Evolutionary conservation across 176 grass and related monocot species (phyloP).

Genomic region (Juncus effusus): DNA sequence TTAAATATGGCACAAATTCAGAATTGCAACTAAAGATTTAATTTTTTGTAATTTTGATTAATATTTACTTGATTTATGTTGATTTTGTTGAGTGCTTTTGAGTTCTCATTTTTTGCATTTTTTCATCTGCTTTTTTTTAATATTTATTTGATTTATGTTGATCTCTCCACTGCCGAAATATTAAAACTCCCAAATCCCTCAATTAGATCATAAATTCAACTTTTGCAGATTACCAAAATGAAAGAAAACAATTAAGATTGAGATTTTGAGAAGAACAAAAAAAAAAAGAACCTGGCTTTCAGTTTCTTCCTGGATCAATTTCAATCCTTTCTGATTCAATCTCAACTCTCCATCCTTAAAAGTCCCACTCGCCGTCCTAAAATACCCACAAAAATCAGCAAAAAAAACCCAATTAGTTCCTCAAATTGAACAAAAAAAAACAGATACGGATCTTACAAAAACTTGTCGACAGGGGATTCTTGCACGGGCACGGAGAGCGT

Average conservation of each 20-base stretch:
- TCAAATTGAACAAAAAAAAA: constrained; percentile 3
- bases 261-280: background rate
- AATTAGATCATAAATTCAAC: too few species aligned
- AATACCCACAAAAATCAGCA: constrained; percentile 2
- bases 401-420: background rate
- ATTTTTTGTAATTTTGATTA: too few species aligned
- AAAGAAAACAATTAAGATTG: background rate
- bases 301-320: constrained; percentile 57
- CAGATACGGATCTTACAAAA: constrained; percentile 40
- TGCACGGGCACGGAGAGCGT: constrained; percentile 64
- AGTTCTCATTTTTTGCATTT: constrained; percentile 1
- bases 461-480: constrained; percentile 68
- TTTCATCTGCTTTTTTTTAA: constrained; percentile 13
- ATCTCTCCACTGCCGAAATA: background rate
- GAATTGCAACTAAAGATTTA: too few species aligned
- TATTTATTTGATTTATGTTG: background rate
- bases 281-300: constrained; percentile 40
- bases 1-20: too few species aligned
- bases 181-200: too few species aligned
- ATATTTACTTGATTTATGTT: too few species aligned
- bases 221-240: too few species aligned
- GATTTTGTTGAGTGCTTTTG: background rate
- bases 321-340: constrained; percentile 69
- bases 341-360: constrained; percentile 89
- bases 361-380: constrained; percentile 90